Evolutionary conservation across 192 early-diverging fungal genomes (phyloP), one percentile per base, ranked within the genome.

Genomic region (Cetraspora pellucida): DNA sequence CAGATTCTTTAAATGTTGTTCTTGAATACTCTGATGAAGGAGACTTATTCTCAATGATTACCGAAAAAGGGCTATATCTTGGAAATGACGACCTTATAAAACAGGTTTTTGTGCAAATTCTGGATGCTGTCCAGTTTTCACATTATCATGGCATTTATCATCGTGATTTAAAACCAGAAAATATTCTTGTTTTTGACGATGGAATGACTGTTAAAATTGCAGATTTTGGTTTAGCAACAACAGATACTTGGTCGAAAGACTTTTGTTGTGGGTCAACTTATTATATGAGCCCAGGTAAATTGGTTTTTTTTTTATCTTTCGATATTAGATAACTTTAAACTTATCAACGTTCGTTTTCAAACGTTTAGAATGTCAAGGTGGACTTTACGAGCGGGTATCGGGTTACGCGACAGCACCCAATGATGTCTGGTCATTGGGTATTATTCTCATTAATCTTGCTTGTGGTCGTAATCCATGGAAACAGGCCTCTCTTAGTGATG

Each of bases 401-500:
- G 87, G 81, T 81, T 98, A 88, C 76, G 78, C 77, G 60, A 86
- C 84, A 45, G 82, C 83, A n/a, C 64, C 81, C 17, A 88, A 86
- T 28, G 97, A 98, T 78, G 86, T 98, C 79, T 98, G 97, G 97
- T 94, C 92, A 55, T 81, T 97, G 23, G 97, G 97, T 23, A 93
- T 98, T 3, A 97, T 97, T 65, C 88, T 96, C 19, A 95, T 96
- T 77, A 97, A 88, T 57, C 79, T 88, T 89, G 81, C 90, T 79
- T 80, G 88, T 89, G 77, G 96, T 85, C 80, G 97, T 87, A 73
- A 96, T 87, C 87, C 97, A 89, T 88, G 87, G 87, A 88, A 86
- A 59, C 84, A 84, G 71, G 81, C 97, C 86, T 79, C 93, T 89
- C 77, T 86, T 80, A 21, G 89, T 79, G 79, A 91, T 80, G 80